These are phyloP conservation scores for Phytopythium chamaehyphon DNA, from an alignment of 352 stramenopile species.

Conservation along the genomic window DNA sequence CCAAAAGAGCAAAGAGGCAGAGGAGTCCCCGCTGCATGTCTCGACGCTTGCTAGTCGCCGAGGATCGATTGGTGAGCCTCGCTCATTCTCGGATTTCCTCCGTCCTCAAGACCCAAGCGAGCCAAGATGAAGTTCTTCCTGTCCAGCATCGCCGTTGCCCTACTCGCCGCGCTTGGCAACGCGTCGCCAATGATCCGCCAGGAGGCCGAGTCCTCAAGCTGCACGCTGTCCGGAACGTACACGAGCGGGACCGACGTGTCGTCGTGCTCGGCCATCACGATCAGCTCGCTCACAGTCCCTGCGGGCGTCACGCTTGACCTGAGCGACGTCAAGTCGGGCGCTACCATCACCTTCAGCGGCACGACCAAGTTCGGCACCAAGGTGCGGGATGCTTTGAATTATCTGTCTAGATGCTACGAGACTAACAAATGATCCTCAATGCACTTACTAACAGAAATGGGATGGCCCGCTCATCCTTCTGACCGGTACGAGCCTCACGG, in stretches of 20 bases:
- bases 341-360: conserved; percentile 26
- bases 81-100: neutral
- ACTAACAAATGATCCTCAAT: neutral
- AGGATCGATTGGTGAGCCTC: neutral
- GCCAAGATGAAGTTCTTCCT: neutral
- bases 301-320: conserved; percentile 33
- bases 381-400: conserved; percentile 3
- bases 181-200: conserved; percentile 14
- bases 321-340: conserved; percentile 19
- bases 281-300: conserved; percentile 22
- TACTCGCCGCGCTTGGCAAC: neutral
- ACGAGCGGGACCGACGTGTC: conserved; percentile 16
- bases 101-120: neutral
- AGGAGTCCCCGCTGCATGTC: no score
- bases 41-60: neutral
- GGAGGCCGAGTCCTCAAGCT: conserved; percentile 12
- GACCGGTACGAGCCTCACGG: conserved; percentile 17
- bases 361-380: conserved; percentile 34
- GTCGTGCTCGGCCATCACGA: conserved; percentile 19
- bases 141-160: neutral
- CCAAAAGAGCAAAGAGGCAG: no score
- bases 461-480: conserved; percentile 24
- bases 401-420: conserved; percentile 4
- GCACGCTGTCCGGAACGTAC: conserved; percentile 30
- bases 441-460: conserved; percentile 13